Evolutionary conservation across 306 rosid genomes (phyloP), one percentile per base, ranked within the genome.

Genomic region (Styphnolobium japonicum): DNA sequence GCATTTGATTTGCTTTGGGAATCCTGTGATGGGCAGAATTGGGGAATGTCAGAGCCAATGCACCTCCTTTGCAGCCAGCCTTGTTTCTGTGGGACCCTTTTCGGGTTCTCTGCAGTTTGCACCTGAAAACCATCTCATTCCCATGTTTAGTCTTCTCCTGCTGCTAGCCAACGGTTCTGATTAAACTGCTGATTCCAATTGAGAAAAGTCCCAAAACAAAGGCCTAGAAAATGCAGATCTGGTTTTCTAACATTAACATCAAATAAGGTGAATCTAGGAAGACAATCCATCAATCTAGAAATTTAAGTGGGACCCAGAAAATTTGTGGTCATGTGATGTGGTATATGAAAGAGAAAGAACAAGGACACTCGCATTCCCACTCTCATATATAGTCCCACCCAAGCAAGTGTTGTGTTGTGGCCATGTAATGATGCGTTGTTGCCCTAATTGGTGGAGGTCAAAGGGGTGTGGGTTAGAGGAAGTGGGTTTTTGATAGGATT

Each of bases 401-500:
- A 73, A 77, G 70, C 5, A 19, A 46, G 77, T 49, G 18, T 6
- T 12, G 53, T 33, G 46, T 75, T 56, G 66, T 73, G 77, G 43
- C 49, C 51, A 48, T 27, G 8, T 68, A 85, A 89, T 86, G 81
- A 89, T 89, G 70, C 60, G 9, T 76, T 49, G 83, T 55, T 83
- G 81, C 85, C n/a, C n/a, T n/a, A n/a, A n/a, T n/a, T n/a, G n/a
- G n/a, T n/a, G n/a, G n/a, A n/a, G n/a, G n/a, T n/a, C n/a, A n/a
- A 85, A 71, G 84, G 76, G 56, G 69, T 70, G 48, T 80, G 48
- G 83, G 72, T 27, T 29, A 6, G 77, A 39, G 80, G 76, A 76
- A 85, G 85, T 82, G 85, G 87, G 82, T 39, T n/a, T 79, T 75
- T 76, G 82, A 49, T 43, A 29, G 62, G 62, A 79, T 52, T 75